phyloP scores from a whole-genome alignment of 495 filamentous ascomycete genomes.

The Xeromyces bisporus region DNA sequence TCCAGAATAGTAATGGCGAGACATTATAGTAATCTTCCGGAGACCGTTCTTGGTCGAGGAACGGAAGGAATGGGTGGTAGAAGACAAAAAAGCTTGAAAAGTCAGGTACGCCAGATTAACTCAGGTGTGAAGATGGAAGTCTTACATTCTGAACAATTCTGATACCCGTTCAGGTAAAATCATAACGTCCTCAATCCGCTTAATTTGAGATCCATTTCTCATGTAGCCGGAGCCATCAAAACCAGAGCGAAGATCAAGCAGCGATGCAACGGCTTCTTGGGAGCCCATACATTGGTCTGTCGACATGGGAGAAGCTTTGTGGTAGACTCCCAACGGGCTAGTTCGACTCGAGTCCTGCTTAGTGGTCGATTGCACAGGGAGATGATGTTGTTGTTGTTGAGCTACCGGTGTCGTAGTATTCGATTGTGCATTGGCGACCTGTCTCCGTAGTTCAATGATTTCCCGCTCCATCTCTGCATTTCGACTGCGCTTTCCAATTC shows the following conservation, averaged over 20 bases:
- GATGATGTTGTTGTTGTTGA: conserved; percentile 32
- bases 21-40: conserved; percentile 61
- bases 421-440: conserved; percentile 38
- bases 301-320: conserved; percentile 27
- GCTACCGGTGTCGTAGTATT: conserved; percentile 27
- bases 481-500: conserved; percentile 74
- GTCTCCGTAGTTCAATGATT: conserved; percentile 44
- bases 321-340: conserved; percentile 24
- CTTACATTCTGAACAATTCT: conserved; percentile 59
- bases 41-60: conserved; percentile 52
- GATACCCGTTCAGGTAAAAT: conserved; percentile 54
- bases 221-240: conserved; percentile 31
- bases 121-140: neutral
- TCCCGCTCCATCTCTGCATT: conserved; percentile 80
- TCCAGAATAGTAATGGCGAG: conserved; percentile 71
- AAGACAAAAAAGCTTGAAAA: conserved; percentile 45
- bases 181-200: conserved; percentile 53
- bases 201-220: conserved; percentile 28
- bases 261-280: conserved; percentile 67
- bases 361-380: conserved; percentile 32
- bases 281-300: conserved; percentile 55
- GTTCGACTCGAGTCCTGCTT: conserved; percentile 35
- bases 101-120: conserved; percentile 4
- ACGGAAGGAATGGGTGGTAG: conserved; percentile 75
- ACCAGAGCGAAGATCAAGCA: conserved; percentile 54